Conservation (phyloP, 257 asterid genomes). For the Solanum chmielewskii region DNA sequence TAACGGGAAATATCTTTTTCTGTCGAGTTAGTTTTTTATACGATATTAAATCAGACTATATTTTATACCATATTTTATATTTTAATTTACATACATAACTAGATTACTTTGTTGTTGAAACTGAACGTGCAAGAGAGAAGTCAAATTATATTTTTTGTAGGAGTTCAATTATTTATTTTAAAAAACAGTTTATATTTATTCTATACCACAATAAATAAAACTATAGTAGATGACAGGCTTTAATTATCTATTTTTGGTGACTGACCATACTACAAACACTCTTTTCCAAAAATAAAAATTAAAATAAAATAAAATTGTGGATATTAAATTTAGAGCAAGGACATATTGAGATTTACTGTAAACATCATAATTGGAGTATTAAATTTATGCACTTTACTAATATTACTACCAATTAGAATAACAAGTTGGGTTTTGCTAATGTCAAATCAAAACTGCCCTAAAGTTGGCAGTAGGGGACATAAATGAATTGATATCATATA, state of each 20-base stretch:
- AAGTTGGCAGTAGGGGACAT: neutral
- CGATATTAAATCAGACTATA: no score
- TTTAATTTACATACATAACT: neutral
- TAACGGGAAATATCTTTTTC: no score
- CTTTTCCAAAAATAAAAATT: neutral
- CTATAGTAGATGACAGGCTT: neutral
- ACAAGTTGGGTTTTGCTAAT: neutral
- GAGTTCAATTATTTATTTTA: neutral
- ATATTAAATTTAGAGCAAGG: neutral
- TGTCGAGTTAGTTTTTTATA: no score
- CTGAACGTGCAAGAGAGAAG: neutral
- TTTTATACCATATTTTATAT: no score
- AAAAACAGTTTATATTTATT: neutral
- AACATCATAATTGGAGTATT: neutral
- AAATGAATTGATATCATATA: neutral
- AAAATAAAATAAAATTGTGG: neutral
- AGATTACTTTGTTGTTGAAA: neutral
- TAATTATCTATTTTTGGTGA: neutral
- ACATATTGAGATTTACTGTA: neutral
- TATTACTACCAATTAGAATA: neutral
- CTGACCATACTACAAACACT: neutral
- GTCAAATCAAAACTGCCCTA: neutral
- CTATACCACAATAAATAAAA: neutral
- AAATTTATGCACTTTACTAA: neutral
- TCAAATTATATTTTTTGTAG: neutral